Percentiles rank a stretch among this genome's conserved stretches.
Conservation (phyloP, 2,329 filamentous ascomycete genomes). For the Cercospora berteroae region DNA sequence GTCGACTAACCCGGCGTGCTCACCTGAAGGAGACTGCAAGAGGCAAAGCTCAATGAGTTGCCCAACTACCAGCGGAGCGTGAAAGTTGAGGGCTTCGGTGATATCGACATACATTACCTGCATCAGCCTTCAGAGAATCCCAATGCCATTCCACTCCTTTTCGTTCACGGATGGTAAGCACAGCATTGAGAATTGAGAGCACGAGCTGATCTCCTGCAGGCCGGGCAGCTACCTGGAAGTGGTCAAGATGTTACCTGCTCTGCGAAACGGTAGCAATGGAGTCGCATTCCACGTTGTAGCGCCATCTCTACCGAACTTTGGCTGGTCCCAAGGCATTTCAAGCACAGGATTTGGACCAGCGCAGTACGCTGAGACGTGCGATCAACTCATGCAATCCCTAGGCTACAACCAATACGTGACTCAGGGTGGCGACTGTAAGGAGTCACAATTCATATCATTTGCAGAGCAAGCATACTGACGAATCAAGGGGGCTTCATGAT, state of each 20-base stretch:
- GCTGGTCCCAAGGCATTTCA: constrained; percentile 63
- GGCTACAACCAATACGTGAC: constrained; percentile 60
- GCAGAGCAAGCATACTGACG: neutral
- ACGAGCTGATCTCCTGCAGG: neutral
- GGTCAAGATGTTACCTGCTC: constrained; percentile 56
- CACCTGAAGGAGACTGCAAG: constrained; percentile 45
- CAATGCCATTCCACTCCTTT: constrained; percentile 62
- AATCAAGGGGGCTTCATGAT: constrained; percentile 48
- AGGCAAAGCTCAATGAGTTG: constrained; percentile 59
- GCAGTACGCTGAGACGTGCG: constrained; percentile 56
- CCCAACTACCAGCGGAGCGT: constrained; percentile 59
- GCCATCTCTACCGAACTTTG: constrained; percentile 57
- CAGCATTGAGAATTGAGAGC: neutral
- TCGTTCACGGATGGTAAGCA: constrained; percentile 59
- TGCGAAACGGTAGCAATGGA: constrained; percentile 40
- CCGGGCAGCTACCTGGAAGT: constrained; percentile 69
- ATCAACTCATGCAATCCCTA: constrained; percentile 60
- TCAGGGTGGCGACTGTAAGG: constrained; percentile 51
- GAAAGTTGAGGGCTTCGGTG: constrained; percentile 57
- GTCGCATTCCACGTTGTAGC: constrained; percentile 65
- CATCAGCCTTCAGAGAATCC: constrained; percentile 54
- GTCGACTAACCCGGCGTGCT: neutral
- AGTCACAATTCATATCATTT: neutral
- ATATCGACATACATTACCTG: constrained; percentile 63
- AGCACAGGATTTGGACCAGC: constrained; percentile 50